A percentile compares a stretch with the other conserved stretches of the same genome.
phyloP scores from a whole-genome alignment of 2,329 filamentous ascomycete species.

The Aureobasidium sp. region DNA sequence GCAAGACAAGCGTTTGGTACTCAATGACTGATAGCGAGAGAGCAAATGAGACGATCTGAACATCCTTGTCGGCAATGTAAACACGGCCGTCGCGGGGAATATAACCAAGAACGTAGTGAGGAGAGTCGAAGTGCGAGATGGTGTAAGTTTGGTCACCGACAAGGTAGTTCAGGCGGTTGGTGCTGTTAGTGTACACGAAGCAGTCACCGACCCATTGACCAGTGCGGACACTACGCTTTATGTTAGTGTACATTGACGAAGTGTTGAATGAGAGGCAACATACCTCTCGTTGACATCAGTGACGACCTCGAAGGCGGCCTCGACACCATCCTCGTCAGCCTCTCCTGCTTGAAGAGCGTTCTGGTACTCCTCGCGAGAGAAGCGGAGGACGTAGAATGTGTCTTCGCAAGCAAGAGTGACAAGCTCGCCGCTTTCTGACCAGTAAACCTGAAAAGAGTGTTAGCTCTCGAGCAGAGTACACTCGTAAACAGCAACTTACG shows the following conservation, averaged over 20 bases:
- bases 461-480: neutral
- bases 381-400: constrained; percentile 88
- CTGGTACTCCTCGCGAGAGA: constrained; percentile 80
- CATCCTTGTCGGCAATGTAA: constrained; percentile 93
- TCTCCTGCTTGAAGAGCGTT: constrained; percentile 75
- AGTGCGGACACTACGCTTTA: constrained; percentile 62
- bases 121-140: constrained; percentile 90
- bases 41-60: constrained; percentile 81
- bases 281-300: constrained; percentile 89
- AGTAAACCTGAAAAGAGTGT: constrained; percentile 61
- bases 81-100: constrained; percentile 91
- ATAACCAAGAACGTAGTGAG: constrained; percentile 92
- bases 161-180: constrained; percentile 94
- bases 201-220: constrained; percentile 98
- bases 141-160: constrained; percentile 98
- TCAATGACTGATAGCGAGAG: constrained; percentile 90
- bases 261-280: constrained; percentile 21
- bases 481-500: constrained; percentile 33
- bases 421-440: constrained; percentile 93
- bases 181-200: constrained; percentile 97
- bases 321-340: constrained; percentile 84
- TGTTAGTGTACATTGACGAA: neutral
- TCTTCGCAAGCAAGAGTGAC: constrained; percentile 91
- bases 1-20: constrained; percentile 92
- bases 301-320: constrained; percentile 91